Evolutionary conservation across 2,329 filamentous ascomycete species (phyloP), one percentile per base, ranked within the genome.

Genomic region (Dissoconium aciculare): DNA sequence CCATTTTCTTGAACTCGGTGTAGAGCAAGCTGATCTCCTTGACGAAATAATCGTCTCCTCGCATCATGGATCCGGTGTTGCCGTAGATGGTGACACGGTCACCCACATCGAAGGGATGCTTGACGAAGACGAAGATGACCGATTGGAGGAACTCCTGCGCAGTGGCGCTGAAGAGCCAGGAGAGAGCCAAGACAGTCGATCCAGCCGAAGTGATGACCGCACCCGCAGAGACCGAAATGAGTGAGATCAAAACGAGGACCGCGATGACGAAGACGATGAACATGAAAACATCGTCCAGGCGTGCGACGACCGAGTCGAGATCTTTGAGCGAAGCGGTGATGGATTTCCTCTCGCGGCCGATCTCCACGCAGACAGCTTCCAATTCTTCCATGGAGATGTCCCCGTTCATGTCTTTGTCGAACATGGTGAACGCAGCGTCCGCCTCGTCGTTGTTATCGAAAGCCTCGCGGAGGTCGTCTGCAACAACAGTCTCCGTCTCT

Each of bases 1-100:
- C 78, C 80, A 94, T 87, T 64, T 94, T 94, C 66, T 94, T 94
- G 63, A 94, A 94, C 50, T 94, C 87, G 10, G 87, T 95, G 53
- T 89, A 95, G 11, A 94, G 67, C 1, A 95, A 66, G 2, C 83
- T 79, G 33, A 95, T 91, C 50, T 93, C 82, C 32, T 91, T 92
- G 32, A 95, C 85, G 42, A 92, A 94, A 57, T 93, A 95, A 47
- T 94, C 87, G 45, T 94, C 87, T 27, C 85, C 85, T 19, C 68
- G 71, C 49, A 83, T 67, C 11, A 67, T 53, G n/a, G 74, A 67
- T 37, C 87, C 87, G 1, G 83, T 83, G 46, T 84, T 91, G 32
- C 85, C 85, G 48, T 94, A 94, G 12, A 95, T 71, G 1, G 78
- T 82, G 5, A 95, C 82, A 46, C 87, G 76, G 53, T 95, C 87